A percentile compares a stretch with the other conserved stretches of the same genome.
Evolutionary conservation across 208 protist species (phyloP).

Genomic region (Acanthamoeba royreba): DNA sequence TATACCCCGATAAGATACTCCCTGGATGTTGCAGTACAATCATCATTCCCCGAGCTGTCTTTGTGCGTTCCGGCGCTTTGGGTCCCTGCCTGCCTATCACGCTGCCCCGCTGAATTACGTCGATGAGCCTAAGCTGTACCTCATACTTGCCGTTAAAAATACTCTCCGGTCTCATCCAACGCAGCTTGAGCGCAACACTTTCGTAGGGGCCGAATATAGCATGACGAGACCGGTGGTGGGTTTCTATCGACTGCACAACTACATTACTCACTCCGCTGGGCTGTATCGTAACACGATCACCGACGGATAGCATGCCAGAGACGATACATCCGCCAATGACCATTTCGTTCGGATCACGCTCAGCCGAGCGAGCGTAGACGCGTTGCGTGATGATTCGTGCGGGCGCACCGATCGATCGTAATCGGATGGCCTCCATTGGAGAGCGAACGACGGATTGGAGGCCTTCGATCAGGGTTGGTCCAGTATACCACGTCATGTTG

Average conservation of each 20-base stretch:
- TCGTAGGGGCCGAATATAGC: neutral
- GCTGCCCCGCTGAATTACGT: neutral
- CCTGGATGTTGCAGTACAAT: neutral
- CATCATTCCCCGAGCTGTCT: neutral
- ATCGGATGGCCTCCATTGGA: no score
- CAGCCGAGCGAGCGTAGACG: neutral
- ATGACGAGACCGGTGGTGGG: neutral
- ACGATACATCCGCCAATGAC: neutral
- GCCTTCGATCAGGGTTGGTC: conserved; percentile 87
- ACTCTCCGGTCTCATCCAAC: neutral
- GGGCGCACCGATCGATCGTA: neutral
- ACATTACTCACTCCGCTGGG: neutral
- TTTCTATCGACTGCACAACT: neutral
- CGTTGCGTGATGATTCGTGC: neutral
- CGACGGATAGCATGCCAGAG: neutral
- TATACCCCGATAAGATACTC: neutral
- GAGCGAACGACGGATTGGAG: conserved; percentile 90
- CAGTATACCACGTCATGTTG: conserved; percentile 92
- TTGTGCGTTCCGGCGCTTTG: neutral
- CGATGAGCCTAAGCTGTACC: neutral
- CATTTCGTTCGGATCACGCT: neutral
- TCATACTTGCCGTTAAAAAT: neutral
- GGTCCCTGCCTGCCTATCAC: neutral
- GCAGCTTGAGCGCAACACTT: neutral
- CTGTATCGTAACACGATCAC: neutral